Conservation (phyloP, 2,329 filamentous ascomycete genomes). For the Colletotrichum cereale region DNA sequence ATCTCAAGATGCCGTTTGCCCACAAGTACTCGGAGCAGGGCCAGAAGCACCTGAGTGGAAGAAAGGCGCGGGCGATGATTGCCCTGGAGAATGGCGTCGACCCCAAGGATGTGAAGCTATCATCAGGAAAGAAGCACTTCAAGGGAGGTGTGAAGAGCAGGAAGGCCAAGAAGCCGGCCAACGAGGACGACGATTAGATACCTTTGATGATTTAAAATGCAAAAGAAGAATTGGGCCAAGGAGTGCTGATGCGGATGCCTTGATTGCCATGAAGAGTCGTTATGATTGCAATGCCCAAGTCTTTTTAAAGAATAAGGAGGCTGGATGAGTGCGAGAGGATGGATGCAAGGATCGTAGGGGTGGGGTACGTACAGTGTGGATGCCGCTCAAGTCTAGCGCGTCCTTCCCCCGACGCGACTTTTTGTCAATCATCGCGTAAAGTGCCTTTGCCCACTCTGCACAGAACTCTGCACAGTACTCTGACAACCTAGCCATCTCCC, state of each 20-base stretch:
- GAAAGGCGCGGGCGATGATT: conserved; percentile 84
- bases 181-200: conserved; percentile 43
- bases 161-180: conserved; percentile 65
- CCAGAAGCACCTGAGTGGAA: conserved; percentile 79
- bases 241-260: neutral
- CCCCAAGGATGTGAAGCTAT: conserved; percentile 77
- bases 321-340: neutral
- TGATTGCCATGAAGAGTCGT: neutral
- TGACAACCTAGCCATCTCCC: neutral
- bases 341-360: neutral
- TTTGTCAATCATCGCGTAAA: conserved; percentile 38
- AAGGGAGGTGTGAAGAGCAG: conserved; percentile 76
- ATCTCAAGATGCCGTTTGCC: conserved; percentile 85
- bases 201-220: conserved; percentile 17
- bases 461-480: conserved; percentile 25
- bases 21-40: conserved; percentile 91
- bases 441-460: conserved; percentile 25
- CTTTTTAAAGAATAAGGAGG: neutral
- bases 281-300: neutral
- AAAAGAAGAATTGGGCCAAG: conserved; percentile 1
- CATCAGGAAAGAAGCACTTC: conserved; percentile 90
- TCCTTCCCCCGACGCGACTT: conserved; percentile 35
- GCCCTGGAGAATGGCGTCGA: conserved; percentile 89
- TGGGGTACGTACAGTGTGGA: neutral
- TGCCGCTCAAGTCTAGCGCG: conserved; percentile 18